phyloP scores from a whole-genome alignment of 1,284 basidiomycete genomes.

The Neolentinus lepideus region DNA sequence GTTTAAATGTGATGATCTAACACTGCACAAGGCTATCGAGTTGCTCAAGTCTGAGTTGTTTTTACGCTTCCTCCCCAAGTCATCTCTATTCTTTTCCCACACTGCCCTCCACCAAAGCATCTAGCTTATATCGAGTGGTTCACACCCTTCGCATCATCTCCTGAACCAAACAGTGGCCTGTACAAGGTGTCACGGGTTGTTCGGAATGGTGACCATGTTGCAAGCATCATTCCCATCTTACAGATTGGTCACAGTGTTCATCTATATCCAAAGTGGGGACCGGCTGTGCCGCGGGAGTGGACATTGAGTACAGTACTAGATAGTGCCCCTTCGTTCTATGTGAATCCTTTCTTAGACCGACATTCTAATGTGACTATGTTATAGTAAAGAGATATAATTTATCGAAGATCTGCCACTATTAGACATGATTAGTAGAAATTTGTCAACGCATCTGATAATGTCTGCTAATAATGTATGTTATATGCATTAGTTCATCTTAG shows the following conservation, averaged over 20 bases:
- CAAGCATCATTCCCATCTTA: not conserved
- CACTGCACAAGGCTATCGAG: constrained; percentile 12
- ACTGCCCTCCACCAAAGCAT: constrained; percentile 7
- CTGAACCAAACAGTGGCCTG: not conserved
- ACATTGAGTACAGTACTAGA: not conserved
- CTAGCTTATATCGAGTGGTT: constrained; percentile 20
- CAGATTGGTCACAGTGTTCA: not conserved
- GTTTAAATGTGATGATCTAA: not conserved
- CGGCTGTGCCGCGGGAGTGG: not conserved
- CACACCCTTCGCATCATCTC: constrained; percentile 12
- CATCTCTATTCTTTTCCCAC: not conserved
- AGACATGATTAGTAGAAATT: too few relatives aligned
- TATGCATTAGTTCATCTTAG: too few relatives aligned
- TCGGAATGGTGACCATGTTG: not conserved
- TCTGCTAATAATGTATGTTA: too few relatives aligned
- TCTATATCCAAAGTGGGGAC: not conserved
- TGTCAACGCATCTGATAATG: too few relatives aligned
- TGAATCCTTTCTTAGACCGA: not conserved
- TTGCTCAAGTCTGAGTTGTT: constrained; percentile 14
- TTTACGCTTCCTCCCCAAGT: constrained; percentile 16
- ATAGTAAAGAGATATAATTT: too few relatives aligned
- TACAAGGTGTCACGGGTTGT: not conserved
- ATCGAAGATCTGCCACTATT: too few relatives aligned
- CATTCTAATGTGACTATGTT: not conserved
- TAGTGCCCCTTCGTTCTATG: not conserved